A percentile compares a stretch with the other conserved stretches of the same genome.
Conservation (phyloP, 176 grass and related monocot genomes). For the Secale cereale region DNA sequence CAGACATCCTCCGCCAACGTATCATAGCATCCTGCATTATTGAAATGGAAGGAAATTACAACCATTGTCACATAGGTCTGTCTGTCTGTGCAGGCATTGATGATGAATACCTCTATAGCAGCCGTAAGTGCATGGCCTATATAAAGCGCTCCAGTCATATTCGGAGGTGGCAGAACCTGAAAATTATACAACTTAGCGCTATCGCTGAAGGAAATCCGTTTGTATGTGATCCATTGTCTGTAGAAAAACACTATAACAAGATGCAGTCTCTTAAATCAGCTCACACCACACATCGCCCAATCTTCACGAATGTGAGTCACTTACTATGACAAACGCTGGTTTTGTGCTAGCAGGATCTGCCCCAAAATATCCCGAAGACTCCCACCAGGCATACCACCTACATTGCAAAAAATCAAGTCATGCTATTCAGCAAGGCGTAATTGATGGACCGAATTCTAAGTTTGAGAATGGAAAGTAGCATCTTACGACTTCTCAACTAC, state of each 20-base stretch:
- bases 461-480: not conserved
- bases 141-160: conserved; percentile 7
- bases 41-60: not conserved
- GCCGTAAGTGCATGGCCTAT: conserved; percentile 6
- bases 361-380: not conserved
- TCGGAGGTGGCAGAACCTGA: not conserved
- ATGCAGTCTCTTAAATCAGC: not conserved
- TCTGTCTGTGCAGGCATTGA: not conserved
- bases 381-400: not conserved
- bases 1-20: conserved; percentile 77
- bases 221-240: not conserved
- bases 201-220: not conserved
- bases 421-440: not conserved
- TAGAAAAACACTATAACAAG: not conserved
- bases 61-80: not conserved
- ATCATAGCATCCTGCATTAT: conserved; percentile 81
- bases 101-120: conserved; percentile 54
- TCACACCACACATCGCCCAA: not conserved
- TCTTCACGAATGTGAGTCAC: not conserved
- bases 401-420: not conserved
- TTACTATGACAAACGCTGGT: conserved; percentile 3
- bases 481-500: not conserved
- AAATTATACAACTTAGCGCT: not conserved
- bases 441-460: not conserved
- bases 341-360: not conserved